These are phyloP conservation scores for Massarina eburnea DNA, from an alignment of 2,329 filamentous ascomycete genomes.

Conservation along the genomic window DNA sequence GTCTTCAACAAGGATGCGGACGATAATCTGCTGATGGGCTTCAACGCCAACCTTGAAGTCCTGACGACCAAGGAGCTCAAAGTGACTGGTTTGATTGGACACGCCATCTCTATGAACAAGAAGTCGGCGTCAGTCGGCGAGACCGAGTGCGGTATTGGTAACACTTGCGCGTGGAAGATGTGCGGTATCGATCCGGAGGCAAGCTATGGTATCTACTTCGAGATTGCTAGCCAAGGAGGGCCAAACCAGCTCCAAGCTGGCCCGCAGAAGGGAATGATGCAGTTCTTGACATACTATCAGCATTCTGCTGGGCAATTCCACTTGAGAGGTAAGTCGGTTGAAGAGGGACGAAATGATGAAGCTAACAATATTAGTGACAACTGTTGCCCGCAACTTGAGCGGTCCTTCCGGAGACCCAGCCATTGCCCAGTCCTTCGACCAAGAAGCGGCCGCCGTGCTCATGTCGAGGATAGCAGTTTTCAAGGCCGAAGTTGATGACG, in stretches of 20 bases:
- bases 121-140: constrained; percentile 96
- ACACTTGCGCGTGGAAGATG: constrained; percentile 99
- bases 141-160: constrained; percentile 96
- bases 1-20: constrained; percentile 96
- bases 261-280: constrained; percentile 91
- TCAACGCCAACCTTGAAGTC: constrained; percentile 94
- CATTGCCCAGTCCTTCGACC: constrained; percentile 95
- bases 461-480: constrained; percentile 99
- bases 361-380: constrained; percentile 65
- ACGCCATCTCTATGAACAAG: constrained; percentile 96
- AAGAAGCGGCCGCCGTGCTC: constrained; percentile 93
- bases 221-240: constrained; percentile 92
- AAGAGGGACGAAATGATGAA: neutral
- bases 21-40: constrained; percentile 95
- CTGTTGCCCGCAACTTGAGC: constrained; percentile 85
- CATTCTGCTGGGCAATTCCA: constrained; percentile 96
- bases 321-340: constrained; percentile 57
- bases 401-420: constrained; percentile 92
- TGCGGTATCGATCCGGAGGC: constrained; percentile 93
- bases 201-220: constrained; percentile 96
- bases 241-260: constrained; percentile 82
- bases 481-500: constrained; percentile 97
- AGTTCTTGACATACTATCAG: constrained; percentile 98
- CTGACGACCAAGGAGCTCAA: constrained; percentile 97
- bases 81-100: constrained; percentile 94